Evolutionary conservation across 2,329 filamentous ascomycete species (phyloP), one percentile per base, ranked within the genome.

Genomic region (Dactylellina cionopaga): DNA sequence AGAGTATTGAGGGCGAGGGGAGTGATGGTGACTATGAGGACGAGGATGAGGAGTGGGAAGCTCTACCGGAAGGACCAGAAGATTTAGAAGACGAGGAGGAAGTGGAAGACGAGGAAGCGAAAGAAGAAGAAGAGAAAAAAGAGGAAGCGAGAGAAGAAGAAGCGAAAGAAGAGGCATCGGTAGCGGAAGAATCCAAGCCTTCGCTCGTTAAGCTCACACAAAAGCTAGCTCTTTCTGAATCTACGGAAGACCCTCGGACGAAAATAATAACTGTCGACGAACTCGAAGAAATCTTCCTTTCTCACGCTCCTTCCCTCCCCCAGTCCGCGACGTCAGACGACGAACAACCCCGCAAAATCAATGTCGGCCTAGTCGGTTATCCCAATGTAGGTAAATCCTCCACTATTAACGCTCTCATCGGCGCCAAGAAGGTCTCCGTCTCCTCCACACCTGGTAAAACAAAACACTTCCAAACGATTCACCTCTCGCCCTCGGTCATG

Each of bases 381-480:
- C 95, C 95, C 78, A 99, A 99, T 83, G 95, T 99, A 75, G 95
- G 95, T 82, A 99, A 99, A 83, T 99, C 96, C 0, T 97, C 93
- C 51, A 99, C 95, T 13, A 99, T 99, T 85, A 99, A 99, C 83
- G 94, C 95, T 41, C 86, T 99, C n/a, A 93, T 98, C 68, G 96
- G 96, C 54, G 89, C 95, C 62, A 99, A 98, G 84, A 99, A 98
- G 83, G 95, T 99, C 4, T 98, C 94, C 0, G 96, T 99, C 37
- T 99, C 95, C 13, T 90, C 94, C 11, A 99, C 95, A 0, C 95
- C 95, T 2, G 95, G 95, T 80, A 99, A 99, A 83, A 99, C 95
- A 11, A 99, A 99, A 83, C 95, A 99, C 79, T 99, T 99, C 83
- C 95, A 99, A 81, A 99, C 95, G 0, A 95, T 99, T 69, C 93